phyloP scores from a whole-genome alignment of 2,329 filamentous ascomycete genomes.

The Fusarium nisikadoi region DNA sequence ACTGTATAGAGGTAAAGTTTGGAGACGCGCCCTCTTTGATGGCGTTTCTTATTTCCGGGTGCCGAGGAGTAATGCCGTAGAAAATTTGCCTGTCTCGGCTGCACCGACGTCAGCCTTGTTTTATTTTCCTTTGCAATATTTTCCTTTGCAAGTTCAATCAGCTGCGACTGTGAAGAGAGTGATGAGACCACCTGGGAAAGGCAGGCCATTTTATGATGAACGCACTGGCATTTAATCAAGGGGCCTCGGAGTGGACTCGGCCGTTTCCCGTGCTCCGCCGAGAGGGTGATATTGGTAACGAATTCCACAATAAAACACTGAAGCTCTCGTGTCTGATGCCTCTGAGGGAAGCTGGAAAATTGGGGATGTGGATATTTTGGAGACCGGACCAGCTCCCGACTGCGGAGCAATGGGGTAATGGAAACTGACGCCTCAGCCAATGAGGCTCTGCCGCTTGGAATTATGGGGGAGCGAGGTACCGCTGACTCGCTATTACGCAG shows the following conservation, averaged over 20 bases:
- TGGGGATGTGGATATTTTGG: conserved; percentile 19
- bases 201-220: not conserved
- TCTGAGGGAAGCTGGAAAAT: not conserved
- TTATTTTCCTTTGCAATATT: not conserved
- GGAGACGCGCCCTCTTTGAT: not conserved
- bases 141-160: no score
- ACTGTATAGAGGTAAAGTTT: not conserved
- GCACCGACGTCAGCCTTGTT: not conserved
- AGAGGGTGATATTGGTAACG: not conserved
- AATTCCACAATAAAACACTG: conserved; percentile 20
- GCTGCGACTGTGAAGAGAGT: not conserved
- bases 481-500: conserved; percentile 18
- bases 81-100: not conserved
- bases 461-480: not conserved
- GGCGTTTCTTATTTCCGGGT: not conserved
- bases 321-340: not conserved
- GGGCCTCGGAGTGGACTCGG: conserved; percentile 5
- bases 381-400: conserved; percentile 18
- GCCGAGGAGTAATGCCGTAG: not conserved
- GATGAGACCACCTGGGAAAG: not conserved
- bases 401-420: conserved; percentile 28
- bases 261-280: not conserved
- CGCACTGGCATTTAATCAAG: conserved; percentile 5
- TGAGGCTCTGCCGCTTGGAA: not conserved
- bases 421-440: conserved; percentile 12